Percentiles rank a stretch among this genome's conserved stretches.
Conservation (phyloP, 768 basidiomycete genomes). For the Suillus paluster region DNA sequence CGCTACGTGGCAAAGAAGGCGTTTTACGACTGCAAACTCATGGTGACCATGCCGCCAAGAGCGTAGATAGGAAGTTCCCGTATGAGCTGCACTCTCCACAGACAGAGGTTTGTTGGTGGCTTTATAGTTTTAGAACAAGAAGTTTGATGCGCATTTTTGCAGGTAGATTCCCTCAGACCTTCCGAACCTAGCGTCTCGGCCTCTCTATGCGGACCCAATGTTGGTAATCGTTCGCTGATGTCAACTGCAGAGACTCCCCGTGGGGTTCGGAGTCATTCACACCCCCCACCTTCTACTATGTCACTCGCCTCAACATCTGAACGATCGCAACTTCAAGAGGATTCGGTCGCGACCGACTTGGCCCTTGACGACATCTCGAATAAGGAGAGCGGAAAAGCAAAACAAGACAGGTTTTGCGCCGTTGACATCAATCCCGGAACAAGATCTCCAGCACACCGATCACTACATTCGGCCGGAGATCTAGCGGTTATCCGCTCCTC, state of each 20-base stretch:
- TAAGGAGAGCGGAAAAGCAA: neutral
- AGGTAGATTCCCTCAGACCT: neutral
- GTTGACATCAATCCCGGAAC: neutral
- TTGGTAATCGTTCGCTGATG: neutral
- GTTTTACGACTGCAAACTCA: neutral
- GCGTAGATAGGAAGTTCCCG: neutral
- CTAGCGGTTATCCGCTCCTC: slow-evolving; percentile 7
- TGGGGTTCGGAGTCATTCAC: neutral
- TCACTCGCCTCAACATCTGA: neutral
- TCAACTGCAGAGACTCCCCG: neutral
- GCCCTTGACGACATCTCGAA: neutral
- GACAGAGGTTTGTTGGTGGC: neutral
- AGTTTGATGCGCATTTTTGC: slow-evolving; percentile 12
- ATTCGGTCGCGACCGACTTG: neutral
- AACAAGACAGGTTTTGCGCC: neutral
- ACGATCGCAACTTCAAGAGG: neutral
- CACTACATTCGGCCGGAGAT: slow-evolving; percentile 9
- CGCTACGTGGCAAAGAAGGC: slow-evolving; percentile 23
- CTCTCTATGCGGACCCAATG: neutral
- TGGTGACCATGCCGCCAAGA: neutral
- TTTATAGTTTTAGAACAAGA: neutral
- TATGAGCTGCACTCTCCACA: neutral
- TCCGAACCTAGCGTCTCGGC: neutral
- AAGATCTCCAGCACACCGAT: neutral
- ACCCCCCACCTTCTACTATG: neutral